A percentile compares a stretch with the other conserved stretches of the same genome.
Evolutionary conservation across 73 alveolate genomes (phyloP).

Genomic region (Symbiodinium natans): DNA sequence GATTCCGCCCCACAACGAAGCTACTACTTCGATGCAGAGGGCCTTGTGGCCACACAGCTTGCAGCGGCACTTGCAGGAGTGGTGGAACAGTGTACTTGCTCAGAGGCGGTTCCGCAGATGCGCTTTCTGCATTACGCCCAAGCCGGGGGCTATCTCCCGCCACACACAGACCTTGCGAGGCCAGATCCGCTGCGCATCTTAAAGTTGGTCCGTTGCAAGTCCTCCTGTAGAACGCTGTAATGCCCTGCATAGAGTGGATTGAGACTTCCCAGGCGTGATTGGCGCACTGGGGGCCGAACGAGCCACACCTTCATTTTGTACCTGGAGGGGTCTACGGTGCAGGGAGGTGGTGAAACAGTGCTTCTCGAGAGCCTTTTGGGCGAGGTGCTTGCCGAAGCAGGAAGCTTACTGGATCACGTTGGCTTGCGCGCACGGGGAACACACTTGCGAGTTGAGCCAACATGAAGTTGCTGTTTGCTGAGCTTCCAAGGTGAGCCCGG

Average conservation of each 20-base stretch:
- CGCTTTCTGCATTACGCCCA: constrained; percentile 38
- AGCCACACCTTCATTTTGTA: constrained; percentile 73
- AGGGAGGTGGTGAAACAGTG: constrained; percentile 60
- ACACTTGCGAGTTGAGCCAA: neutral
- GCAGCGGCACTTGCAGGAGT: neutral
- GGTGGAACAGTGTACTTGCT: neutral
- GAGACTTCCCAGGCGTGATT: constrained; percentile 52
- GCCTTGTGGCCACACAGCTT: constrained; percentile 21
- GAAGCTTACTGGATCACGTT: neutral
- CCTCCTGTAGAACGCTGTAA: too few species aligned
- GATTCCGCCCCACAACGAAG: constrained; percentile 63
- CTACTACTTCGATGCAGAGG: constrained; percentile 45
- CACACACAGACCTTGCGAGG: constrained; percentile 44
- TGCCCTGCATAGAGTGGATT: too few species aligned
- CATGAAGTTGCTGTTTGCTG: neutral
- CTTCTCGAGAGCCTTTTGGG: constrained; percentile 39
- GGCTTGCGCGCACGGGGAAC: too few species aligned
- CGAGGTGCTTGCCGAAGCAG: neutral
- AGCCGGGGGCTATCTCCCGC: constrained; percentile 42
- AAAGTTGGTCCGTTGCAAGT: too few species aligned
- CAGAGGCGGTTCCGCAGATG: constrained; percentile 70
- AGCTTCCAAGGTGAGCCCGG: constrained; percentile 20
- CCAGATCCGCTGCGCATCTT: neutral
- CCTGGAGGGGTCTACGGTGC: constrained; percentile 4
- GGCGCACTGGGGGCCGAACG: constrained; percentile 47